phyloP scores from a whole-genome alignment of 2,329 filamentous ascomycete species.

The Colletotrichum euphorbiae region DNA sequence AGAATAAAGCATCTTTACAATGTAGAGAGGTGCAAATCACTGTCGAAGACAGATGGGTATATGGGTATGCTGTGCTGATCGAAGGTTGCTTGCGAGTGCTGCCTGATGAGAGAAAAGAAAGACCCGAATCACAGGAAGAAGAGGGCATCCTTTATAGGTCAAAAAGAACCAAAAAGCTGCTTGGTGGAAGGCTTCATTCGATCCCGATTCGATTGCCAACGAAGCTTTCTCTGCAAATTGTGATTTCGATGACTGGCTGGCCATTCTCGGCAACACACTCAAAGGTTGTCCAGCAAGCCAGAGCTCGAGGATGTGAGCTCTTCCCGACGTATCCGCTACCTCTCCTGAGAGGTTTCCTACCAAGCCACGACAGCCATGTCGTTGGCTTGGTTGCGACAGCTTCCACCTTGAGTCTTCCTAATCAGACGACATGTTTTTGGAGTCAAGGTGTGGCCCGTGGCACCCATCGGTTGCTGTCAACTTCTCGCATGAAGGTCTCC shows the following conservation, averaged over 20 bases:
- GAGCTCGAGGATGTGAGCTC: background rate
- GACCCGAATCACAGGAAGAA: background rate
- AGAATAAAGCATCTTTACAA: constrained; percentile 30
- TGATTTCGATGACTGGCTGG: background rate
- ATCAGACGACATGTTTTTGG: constrained; percentile 7
- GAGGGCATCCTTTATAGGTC: constrained; percentile 24
- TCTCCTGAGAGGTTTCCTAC: background rate
- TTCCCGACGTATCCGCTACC: constrained; percentile 21
- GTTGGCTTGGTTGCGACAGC: background rate
- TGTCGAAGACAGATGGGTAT: constrained; percentile 13
- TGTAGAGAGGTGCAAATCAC: background rate
- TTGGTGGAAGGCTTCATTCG: background rate
- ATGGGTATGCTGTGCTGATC: constrained; percentile 24
- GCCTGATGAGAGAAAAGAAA: constrained; percentile 12
- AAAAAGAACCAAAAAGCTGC: too few species aligned
- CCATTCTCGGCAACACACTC: background rate
- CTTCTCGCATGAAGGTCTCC: background rate
- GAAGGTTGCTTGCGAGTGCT: constrained; percentile 25
- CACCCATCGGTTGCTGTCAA: background rate
- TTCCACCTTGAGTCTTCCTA: background rate
- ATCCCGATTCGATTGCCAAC: background rate
- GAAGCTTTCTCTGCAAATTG: background rate
- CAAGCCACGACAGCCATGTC: background rate
- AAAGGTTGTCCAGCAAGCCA: background rate
- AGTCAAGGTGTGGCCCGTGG: background rate